Evolutionary conservation across 352 stramenopile species (phyloP).

Genomic region (Phytophthora cryptogea): DNA sequence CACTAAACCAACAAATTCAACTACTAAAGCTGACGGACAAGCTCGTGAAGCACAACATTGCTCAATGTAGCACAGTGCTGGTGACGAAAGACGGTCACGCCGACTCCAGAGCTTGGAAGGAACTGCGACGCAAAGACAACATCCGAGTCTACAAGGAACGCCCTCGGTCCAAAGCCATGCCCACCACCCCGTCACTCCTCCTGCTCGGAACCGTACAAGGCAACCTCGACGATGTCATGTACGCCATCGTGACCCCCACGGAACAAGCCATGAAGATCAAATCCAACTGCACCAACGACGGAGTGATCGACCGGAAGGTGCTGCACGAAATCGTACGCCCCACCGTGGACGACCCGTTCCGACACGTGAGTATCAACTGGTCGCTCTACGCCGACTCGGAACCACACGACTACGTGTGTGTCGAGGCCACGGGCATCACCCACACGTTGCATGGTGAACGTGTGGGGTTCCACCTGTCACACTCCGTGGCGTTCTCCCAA

Average conservation of each 20-base stretch:
- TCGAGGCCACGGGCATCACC: constrained; percentile 43
- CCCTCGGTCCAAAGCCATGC: constrained; percentile 8
- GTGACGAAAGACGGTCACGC: constrained; percentile 28
- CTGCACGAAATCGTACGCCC: constrained; percentile 19
- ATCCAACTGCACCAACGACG: constrained; percentile 41
- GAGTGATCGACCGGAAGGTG: constrained; percentile 31
- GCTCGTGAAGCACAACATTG: constrained; percentile 33
- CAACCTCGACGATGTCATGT: constrained; percentile 54
- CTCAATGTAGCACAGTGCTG: constrained; percentile 27
- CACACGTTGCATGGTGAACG: constrained; percentile 20
- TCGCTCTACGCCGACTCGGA: constrained; percentile 17
- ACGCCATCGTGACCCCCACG: constrained; percentile 33
- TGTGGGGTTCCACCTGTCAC: constrained; percentile 52
- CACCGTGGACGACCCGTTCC: constrained; percentile 36
- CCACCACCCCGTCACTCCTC: constrained; percentile 26
- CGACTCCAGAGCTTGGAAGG: constrained; percentile 28
- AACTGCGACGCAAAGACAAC: constrained; percentile 29
- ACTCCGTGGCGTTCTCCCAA: constrained; percentile 35
- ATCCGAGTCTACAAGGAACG: constrained; percentile 29
- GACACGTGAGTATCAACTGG: constrained; percentile 45
- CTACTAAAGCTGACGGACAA: constrained; percentile 20
- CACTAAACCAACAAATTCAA: no score
- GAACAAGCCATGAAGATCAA: constrained; percentile 38
- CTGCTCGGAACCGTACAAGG: constrained; percentile 26
- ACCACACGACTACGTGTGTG: constrained; percentile 43